Percentiles rank a stretch among this genome's conserved stretches.
Evolutionary conservation across 345 rosid genomes (phyloP).

Genomic region (Rhodomyrtus tomentosa): DNA sequence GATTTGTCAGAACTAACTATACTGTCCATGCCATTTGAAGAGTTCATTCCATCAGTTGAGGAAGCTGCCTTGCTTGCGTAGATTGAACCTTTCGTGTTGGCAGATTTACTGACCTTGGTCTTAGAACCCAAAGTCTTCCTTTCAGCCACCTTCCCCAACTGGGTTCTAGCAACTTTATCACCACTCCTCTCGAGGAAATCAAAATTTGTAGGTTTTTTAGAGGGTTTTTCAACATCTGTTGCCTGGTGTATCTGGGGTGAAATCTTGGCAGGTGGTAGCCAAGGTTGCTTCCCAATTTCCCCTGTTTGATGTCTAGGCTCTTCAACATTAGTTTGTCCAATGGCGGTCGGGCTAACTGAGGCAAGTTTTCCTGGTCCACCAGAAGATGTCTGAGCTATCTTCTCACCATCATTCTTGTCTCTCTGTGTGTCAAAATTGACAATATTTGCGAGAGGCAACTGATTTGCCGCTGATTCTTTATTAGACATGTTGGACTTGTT

Average conservation of each 20-base stretch:
- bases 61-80: slow-evolving; percentile 27
- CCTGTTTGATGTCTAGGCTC: not conserved
- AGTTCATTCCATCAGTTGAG: slow-evolving; percentile 11
- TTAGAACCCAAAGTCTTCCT: slow-evolving; percentile 53
- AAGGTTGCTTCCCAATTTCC: not conserved
- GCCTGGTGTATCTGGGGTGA: not conserved
- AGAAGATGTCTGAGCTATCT: slow-evolving; percentile 4
- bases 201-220: slow-evolving; percentile 1
- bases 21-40: slow-evolving; percentile 9
- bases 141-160: slow-evolving; percentile 20
- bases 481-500: not conserved
- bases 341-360: not conserved
- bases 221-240: slow-evolving; percentile 7
- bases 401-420: slow-evolving; percentile 3
- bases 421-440: not conserved
- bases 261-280: not conserved
- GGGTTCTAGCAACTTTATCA: slow-evolving; percentile 14
- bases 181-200: slow-evolving; percentile 16
- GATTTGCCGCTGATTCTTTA: not conserved
- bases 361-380: slow-evolving; percentile 4
- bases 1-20: slow-evolving; percentile 6
- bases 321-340: not conserved
- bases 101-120: slow-evolving; percentile 24
- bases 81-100: slow-evolving; percentile 48
- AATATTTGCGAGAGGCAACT: not conserved